Conservation (phyloP, 2,329 filamentous ascomycete genomes). For the Pezicula carpinea region DNA sequence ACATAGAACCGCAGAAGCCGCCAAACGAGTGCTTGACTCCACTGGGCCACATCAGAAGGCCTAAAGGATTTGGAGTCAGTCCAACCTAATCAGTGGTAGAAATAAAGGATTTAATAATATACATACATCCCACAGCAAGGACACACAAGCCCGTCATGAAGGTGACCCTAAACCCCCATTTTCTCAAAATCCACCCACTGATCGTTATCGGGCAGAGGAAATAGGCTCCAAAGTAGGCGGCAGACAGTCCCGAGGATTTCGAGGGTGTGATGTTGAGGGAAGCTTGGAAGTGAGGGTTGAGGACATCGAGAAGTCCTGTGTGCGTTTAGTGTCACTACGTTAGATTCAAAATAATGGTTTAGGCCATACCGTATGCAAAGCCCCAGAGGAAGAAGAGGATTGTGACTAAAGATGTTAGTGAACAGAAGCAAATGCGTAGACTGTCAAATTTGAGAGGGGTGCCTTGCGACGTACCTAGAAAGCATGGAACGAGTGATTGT, state of each 20-base stretch:
- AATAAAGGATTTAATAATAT: conserved; percentile 35
- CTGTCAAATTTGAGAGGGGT: no score
- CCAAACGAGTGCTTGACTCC: conserved; percentile 68
- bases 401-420: conserved; percentile 53
- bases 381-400: conserved; percentile 63
- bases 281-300: conserved; percentile 67
- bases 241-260: conserved; percentile 56
- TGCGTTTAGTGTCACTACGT: conserved; percentile 68
- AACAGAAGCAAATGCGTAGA: no score
- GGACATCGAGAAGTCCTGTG: conserved; percentile 79
- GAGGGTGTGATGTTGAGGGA: conserved; percentile 51
- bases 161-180: conserved; percentile 58
- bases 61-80: no score
- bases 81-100: no score
- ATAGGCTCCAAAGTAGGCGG: conserved; percentile 57
- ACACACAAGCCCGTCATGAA: conserved; percentile 68
- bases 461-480: no score
- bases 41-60: conserved; percentile 55
- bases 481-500: conserved; percentile 58
- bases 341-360: conserved; percentile 31
- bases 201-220: no score
- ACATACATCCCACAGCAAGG: conserved; percentile 69
- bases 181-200: conserved; percentile 52
- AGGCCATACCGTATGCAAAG: conserved; percentile 52
- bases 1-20: conserved; percentile 70